phyloP scores from a whole-genome alignment of 2,329 filamentous ascomycete species.

The Cladosporium sp. region DNA sequence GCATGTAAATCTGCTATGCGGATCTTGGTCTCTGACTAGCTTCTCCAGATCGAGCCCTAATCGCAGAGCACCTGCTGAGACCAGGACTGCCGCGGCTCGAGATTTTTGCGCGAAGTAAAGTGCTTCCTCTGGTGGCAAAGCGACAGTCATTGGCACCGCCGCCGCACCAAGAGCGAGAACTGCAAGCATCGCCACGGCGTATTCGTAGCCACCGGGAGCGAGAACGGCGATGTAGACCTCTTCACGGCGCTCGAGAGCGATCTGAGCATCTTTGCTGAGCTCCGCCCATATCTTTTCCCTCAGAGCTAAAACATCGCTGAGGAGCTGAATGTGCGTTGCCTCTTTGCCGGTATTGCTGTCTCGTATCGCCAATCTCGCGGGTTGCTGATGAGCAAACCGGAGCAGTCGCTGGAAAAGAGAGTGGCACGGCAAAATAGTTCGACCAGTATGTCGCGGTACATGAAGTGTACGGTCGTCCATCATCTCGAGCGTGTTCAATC shows the following conservation, averaged over 20 bases:
- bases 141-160: slow-evolving; percentile 40
- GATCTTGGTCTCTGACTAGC: slow-evolving; percentile 22
- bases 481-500: not conserved
- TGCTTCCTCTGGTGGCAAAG: slow-evolving; percentile 38
- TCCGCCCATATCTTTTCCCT: slow-evolving; percentile 32
- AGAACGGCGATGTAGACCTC: slow-evolving; percentile 42
- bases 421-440: slow-evolving; percentile 27
- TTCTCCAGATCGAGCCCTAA: slow-evolving; percentile 26
- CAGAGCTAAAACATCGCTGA: slow-evolving; percentile 41
- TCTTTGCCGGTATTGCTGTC: slow-evolving; percentile 34
- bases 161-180: slow-evolving; percentile 43
- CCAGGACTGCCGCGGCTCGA: slow-evolving; percentile 33
- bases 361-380: slow-evolving; percentile 33
- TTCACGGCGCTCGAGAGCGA: slow-evolving; percentile 28
- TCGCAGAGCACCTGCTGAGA: slow-evolving; percentile 30
- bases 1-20: slow-evolving; percentile 28
- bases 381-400: slow-evolving; percentile 32
- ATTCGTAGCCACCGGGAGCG: slow-evolving; percentile 43
- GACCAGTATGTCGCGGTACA: slow-evolving; percentile 17
- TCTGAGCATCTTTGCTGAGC: slow-evolving; percentile 24
- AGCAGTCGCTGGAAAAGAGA: slow-evolving; percentile 37
- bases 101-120: slow-evolving; percentile 41
- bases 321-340: slow-evolving; percentile 37
- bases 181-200: slow-evolving; percentile 42
- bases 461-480: slow-evolving; percentile 23